Conservation (phyloP, 257 asterid species). For the Fraxinus pennsylvanica region DNA sequence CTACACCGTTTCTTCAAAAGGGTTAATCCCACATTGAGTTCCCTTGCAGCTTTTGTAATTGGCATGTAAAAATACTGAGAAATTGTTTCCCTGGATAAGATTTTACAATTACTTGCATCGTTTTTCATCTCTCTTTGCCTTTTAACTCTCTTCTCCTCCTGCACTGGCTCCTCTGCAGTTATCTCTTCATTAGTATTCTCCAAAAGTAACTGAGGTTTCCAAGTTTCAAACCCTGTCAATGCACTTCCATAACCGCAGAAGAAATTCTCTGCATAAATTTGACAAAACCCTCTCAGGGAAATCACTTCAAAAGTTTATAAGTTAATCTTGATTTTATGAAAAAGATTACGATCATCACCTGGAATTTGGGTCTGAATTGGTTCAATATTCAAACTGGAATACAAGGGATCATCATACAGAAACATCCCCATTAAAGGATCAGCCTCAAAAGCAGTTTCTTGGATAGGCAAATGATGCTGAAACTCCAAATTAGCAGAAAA, state of each 20-base stretch:
- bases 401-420: conserved; percentile 39
- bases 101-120: conserved; percentile 19
- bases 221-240: conserved; percentile 12
- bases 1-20: conserved; percentile 83
- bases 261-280: conserved; percentile 28
- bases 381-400: conserved; percentile 26
- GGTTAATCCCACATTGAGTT: conserved; percentile 78
- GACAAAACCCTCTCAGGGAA: neutral
- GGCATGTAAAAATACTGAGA: conserved; percentile 79
- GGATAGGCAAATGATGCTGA: neutral
- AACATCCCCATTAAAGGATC: neutral
- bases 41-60: conserved; percentile 72
- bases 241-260: conserved; percentile 19
- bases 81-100: conserved; percentile 44
- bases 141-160: conserved; percentile 10
- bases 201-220: conserved; percentile 20
- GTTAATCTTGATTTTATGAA: neutral
- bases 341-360: conserved; percentile 31
- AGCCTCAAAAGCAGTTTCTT: neutral
- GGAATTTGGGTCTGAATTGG: conserved; percentile 28
- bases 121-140: conserved; percentile 17
- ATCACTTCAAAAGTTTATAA: neutral
- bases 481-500: neutral
- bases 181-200: conserved; percentile 15
- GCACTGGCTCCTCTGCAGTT: neutral